Conservation (phyloP, 306 rosid species). For the Medicago truncatula region MtrunA17r5.0-ANR NC_053048.1:26712501-26713000, state of each 20-base stretch:
- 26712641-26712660: constrained; percentile 62
- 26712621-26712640: constrained; percentile 51
- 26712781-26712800: constrained; percentile 77
- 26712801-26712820: constrained; percentile 88
- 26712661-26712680: constrained; percentile 73
- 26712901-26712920: constrained; percentile 88
- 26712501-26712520: constrained; percentile 3
- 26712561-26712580: constrained; percentile 8
- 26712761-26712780: constrained; percentile 78
- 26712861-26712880: constrained; percentile 68
- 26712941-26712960: constrained; percentile 92
- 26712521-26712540: constrained; percentile 23
- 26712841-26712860: constrained; percentile 80
- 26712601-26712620: constrained; percentile 69
- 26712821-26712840: constrained; percentile 69
- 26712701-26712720: constrained; percentile 91
- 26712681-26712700: constrained; percentile 74
- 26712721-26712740: constrained; percentile 78
- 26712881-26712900: constrained; percentile 77
- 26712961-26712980: constrained; percentile 88
- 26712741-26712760: constrained; percentile 77
- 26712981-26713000: constrained; percentile 90
- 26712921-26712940: constrained; percentile 90
- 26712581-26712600: constrained; percentile 45
- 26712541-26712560: constrained; percentile 7